Evolutionary conservation across 2,329 filamentous ascomycete genomes (phyloP).

Genomic region (Tolypocladium tropicale): DNA sequence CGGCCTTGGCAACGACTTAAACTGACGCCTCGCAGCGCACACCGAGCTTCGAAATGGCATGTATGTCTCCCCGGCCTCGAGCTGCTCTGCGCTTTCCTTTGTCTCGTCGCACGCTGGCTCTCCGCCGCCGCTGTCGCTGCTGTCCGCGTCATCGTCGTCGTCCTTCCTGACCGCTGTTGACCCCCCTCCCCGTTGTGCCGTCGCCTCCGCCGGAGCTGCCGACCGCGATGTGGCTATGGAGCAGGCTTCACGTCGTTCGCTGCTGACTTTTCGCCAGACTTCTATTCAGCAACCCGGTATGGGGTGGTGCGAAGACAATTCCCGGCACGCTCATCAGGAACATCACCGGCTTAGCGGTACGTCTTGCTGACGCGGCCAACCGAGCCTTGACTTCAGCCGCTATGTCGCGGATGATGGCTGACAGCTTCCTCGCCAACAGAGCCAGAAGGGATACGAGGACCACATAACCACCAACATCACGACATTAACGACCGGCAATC

Average conservation of each 20-base stretch:
- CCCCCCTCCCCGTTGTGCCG: conserved; percentile 1
- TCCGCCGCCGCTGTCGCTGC: not conserved
- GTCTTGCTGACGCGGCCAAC: conserved; percentile 13
- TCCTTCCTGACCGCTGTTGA: no score
- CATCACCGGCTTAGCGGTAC: conserved; percentile 44
- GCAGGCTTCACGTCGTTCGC: not conserved
- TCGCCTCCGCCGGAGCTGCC: not conserved
- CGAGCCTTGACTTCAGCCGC: not conserved
- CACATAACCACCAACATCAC: conserved; percentile 51
- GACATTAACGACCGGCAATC: conserved; percentile 62
- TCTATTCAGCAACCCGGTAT: conserved; percentile 50
- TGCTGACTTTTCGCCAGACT: conserved; percentile 28
- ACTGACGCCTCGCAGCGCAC: conserved; percentile 31
- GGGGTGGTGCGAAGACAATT: conserved; percentile 36
- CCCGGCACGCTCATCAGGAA: conserved; percentile 46
- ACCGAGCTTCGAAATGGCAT: conserved; percentile 40
- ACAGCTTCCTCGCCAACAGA: conserved; percentile 16
- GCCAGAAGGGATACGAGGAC: conserved; percentile 41
- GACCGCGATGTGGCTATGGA: not conserved
- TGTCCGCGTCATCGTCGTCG: not conserved
- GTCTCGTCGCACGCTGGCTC: not conserved
- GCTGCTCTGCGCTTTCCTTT: not conserved
- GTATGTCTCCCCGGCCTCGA: conserved; percentile 22
- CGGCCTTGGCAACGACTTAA: conserved; percentile 14
- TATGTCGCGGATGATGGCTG: conserved; percentile 6